A percentile compares a stretch with the other conserved stretches of the same genome.
Evolutionary conservation across 2,329 filamentous ascomycete genomes (phyloP).

Genomic region (Trichophyton mentagrophytes): DNA sequence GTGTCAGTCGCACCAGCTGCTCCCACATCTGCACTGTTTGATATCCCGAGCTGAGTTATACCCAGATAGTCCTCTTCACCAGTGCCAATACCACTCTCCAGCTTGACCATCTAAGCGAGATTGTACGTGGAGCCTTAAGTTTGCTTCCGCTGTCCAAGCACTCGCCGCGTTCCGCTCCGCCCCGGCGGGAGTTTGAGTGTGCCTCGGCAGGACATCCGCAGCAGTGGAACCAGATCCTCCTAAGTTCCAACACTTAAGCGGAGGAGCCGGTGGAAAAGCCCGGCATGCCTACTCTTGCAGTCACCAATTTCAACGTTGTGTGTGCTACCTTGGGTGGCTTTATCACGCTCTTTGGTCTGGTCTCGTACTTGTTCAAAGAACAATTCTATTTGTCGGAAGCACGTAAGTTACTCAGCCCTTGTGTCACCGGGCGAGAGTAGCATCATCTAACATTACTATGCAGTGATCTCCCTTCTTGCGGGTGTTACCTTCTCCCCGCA

Average conservation of each 20-base stretch:
- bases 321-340: slow-evolving; percentile 73
- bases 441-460: background rate
- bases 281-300: slow-evolving; percentile 48
- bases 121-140: background rate
- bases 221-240: background rate
- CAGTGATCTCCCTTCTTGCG: slow-evolving; percentile 71
- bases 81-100: too few relatives aligned
- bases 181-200: background rate
- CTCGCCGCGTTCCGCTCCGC: background rate
- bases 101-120: too few relatives aligned
- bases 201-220: background rate
- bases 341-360: slow-evolving; percentile 76
- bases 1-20: background rate
- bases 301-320: slow-evolving; percentile 74
- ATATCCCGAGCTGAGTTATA: background rate
- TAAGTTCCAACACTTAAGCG: background rate
- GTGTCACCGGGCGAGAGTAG: background rate
- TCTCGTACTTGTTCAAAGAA: slow-evolving; percentile 82
- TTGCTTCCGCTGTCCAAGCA: background rate
- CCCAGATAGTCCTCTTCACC: too few relatives aligned
- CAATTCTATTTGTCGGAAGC: slow-evolving; percentile 85
- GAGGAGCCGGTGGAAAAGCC: background rate
- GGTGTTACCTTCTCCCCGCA: slow-evolving; percentile 68
- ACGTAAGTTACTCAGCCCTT: slow-evolving; percentile 42
- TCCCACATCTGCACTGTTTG: background rate